Conservation (phyloP, 1,284 basidiomycete species). For the Malassezia slooffiae region DNA sequence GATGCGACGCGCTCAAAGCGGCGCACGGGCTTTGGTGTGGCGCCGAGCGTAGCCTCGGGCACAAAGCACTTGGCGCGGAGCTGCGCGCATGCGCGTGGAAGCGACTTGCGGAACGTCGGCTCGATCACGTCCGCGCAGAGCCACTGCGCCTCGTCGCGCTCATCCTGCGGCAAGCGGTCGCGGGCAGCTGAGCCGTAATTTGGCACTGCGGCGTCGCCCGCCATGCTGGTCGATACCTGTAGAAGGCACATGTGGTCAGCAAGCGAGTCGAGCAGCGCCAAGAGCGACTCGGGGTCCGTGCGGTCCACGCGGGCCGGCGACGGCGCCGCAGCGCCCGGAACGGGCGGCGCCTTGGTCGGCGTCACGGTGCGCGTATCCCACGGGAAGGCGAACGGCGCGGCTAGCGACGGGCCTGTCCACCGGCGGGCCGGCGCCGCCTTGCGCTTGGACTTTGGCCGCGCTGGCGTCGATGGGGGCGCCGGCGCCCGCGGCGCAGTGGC, state of each 20-base stretch:
- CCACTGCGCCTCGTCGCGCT: slow-evolving; percentile 40
- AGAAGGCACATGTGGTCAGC: slow-evolving; percentile 14
- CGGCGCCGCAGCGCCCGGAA: neutral
- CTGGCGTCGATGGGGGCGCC: neutral
- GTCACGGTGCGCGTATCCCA: neutral
- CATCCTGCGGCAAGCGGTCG: slow-evolving; percentile 13
- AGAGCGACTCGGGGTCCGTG: slow-evolving; percentile 1
- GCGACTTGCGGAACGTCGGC: slow-evolving; percentile 19
- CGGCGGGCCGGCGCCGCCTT: slow-evolving; percentile 1
- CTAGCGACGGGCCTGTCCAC: slow-evolving; percentile 1
- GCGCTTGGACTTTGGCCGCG: slow-evolving; percentile 1
- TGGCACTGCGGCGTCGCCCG: neutral
- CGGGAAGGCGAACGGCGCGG: neutral
- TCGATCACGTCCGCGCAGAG: slow-evolving; percentile 33
- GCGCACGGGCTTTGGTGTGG: neutral
- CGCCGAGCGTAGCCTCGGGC: slow-evolving; percentile 13
- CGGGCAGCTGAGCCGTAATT: slow-evolving; percentile 6
- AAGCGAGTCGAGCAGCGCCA: slow-evolving; percentile 1
- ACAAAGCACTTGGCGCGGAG: slow-evolving; percentile 37
- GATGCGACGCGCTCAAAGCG: slow-evolving; percentile 4
- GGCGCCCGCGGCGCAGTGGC: neutral
- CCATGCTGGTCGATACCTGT: slow-evolving; percentile 2
- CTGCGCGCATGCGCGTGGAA: slow-evolving; percentile 29
- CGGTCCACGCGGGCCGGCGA: no score
- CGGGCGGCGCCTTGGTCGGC: neutral